These are phyloP conservation scores for Colletotrichum theobromicola DNA, from an alignment of 2,329 filamentous ascomycete species.

Conservation along the genomic window DNA sequence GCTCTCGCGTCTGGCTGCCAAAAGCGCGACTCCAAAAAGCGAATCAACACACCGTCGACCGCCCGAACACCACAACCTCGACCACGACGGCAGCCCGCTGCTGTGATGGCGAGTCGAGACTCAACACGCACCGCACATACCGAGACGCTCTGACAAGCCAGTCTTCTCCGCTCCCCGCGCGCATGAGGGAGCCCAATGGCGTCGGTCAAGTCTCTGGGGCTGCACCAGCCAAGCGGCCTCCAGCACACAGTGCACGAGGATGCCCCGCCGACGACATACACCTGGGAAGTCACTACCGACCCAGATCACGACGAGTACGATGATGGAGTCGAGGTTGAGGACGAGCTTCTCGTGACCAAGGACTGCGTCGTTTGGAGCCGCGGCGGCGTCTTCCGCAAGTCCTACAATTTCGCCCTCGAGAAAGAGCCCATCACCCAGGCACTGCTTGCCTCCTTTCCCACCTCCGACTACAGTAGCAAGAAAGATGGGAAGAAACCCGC, in stretches of 20 bases:
- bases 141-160: not conserved
- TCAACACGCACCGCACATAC: not conserved
- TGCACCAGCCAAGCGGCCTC: conserved; percentile 86
- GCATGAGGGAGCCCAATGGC: conserved; percentile 67
- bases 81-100: not conserved
- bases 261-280: conserved; percentile 69
- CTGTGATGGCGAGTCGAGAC: conserved; percentile 1
- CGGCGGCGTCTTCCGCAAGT: conserved; percentile 82
- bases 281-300: conserved; percentile 70
- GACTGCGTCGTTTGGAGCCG: conserved; percentile 88
- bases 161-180: not conserved
- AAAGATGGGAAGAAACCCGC: conserved; percentile 8
- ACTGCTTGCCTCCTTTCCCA: conserved; percentile 81
- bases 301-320: conserved; percentile 31
- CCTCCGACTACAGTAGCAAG: conserved; percentile 45
- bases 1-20: not conserved
- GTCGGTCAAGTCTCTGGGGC: conserved; percentile 85
- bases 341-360: conserved; percentile 80
- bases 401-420: conserved; percentile 86
- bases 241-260: conserved; percentile 85
- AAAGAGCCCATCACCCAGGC: conserved; percentile 88
- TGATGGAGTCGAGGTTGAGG: conserved; percentile 58
- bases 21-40: conserved; percentile 10
- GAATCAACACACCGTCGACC: not conserved
- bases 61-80: not conserved